phyloP scores from a whole-genome alignment of 2,329 filamentous ascomycete species.

The Celoporthe dispersa region DNA sequence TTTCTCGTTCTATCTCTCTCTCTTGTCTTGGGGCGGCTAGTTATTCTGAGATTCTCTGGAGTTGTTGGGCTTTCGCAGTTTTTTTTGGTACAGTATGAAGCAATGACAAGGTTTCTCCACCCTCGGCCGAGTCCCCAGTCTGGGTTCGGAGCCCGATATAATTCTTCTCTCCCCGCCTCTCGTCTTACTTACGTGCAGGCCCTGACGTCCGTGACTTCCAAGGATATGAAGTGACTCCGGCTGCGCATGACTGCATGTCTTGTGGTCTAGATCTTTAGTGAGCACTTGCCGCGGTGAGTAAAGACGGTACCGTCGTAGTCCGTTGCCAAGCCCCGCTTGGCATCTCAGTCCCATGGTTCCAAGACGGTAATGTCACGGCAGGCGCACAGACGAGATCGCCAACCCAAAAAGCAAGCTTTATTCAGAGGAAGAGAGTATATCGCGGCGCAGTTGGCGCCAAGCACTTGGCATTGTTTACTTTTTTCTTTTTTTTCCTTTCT shows the following conservation, averaged over 20 bases:
- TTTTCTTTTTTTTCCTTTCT: not conserved
- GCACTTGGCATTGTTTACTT: not conserved
- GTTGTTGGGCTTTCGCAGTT: not conserved
- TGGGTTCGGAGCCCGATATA: not conserved
- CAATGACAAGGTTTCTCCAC: conserved; percentile 1
- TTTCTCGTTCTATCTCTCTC: not conserved
- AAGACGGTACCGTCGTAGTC: not conserved
- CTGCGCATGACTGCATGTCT: not conserved
- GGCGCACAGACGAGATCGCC: not conserved
- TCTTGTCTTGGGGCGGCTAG: not conserved
- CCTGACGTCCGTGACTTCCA: not conserved
- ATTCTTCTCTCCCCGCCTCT: not conserved
- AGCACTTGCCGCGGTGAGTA: not conserved
- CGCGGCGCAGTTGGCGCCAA: not conserved
- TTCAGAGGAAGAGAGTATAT: not conserved
- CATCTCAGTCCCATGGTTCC: not conserved
- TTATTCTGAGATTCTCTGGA: not conserved
- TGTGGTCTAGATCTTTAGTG: not conserved
- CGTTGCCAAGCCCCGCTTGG: not conserved
- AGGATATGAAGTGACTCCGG: not conserved
- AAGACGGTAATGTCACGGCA: not conserved
- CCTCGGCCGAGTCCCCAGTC: not conserved
- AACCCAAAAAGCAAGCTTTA: conserved; percentile 1
- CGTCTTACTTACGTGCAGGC: not conserved
- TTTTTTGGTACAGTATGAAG: not conserved